Evolutionary conservation across 768 basidiomycete genomes (phyloP).

Genomic region (Hemileccinum rubropunctum): DNA sequence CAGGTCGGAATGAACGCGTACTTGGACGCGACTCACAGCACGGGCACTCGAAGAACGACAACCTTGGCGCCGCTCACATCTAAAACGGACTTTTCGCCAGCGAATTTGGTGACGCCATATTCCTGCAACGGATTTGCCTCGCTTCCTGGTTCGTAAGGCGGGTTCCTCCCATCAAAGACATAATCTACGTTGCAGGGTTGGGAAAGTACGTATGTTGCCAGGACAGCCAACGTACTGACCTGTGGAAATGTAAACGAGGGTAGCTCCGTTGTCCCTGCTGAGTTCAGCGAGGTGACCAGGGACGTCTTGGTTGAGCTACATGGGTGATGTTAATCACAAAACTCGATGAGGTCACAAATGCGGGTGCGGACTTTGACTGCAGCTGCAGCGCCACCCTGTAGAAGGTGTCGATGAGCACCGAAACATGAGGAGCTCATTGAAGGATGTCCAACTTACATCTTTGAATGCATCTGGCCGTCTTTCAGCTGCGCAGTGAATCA

Average conservation of each 20-base stretch:
- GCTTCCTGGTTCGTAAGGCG: conserved; percentile 79
- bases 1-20: background rate
- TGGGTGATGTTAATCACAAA: background rate
- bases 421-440: background rate
- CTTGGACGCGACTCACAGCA: conserved; percentile 54
- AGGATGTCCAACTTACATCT: conserved; percentile 49
- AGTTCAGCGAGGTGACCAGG: conserved; percentile 70
- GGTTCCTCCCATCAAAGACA: conserved; percentile 92
- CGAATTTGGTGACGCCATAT: conserved; percentile 85
- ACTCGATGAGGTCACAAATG: background rate
- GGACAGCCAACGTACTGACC: conserved; percentile 38
- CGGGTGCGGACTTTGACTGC: conserved; percentile 51
- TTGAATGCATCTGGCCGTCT: conserved; percentile 91
- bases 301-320: conserved; percentile 77
- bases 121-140: conserved; percentile 81
- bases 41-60: conserved; percentile 83
- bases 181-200: conserved; percentile 57
- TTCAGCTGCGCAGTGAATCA: conserved; percentile 96
- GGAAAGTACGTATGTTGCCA: background rate
- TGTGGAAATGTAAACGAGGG: conserved; percentile 89
- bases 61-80: conserved; percentile 53
- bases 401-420: background rate
- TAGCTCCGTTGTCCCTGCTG: conserved; percentile 58
- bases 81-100: conserved; percentile 80
- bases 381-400: conserved; percentile 56